A percentile compares a stretch with the other conserved stretches of the same genome.
These are phyloP conservation scores for Arctostaphylos glauca DNA, from an alignment of 148 eudicot genomes.

Conservation along the genomic window DNA sequence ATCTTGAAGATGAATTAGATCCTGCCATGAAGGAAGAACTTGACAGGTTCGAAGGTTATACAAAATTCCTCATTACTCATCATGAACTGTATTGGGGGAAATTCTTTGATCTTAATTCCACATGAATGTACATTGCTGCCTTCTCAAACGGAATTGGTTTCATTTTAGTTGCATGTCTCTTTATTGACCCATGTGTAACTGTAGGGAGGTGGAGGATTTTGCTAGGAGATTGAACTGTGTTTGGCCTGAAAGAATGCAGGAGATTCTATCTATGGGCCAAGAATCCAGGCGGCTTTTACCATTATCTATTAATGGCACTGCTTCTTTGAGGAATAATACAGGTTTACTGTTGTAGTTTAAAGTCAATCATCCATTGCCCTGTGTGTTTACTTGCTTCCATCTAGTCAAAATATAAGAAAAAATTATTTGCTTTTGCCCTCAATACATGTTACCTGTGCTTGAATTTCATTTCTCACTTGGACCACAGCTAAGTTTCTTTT, in stretches of 20 bases:
- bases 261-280: constrained; percentile 51
- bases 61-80: neutral
- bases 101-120: neutral
- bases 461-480: neutral
- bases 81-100: neutral
- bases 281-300: constrained; percentile 44
- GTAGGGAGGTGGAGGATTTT: constrained; percentile 57
- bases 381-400: neutral
- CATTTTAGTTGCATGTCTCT: neutral
- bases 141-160: neutral
- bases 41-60: constrained; percentile 51
- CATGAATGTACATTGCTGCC: neutral
- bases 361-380: neutral
- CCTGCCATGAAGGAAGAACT: constrained; percentile 81
- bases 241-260: constrained; percentile 85
- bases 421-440: neutral
- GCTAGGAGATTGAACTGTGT: constrained; percentile 76
- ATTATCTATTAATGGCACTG: constrained; percentile 36
- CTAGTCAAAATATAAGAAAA: neutral
- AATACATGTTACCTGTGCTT: neutral
- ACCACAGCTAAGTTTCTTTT: neutral
- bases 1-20: constrained; percentile 76
- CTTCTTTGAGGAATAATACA: constrained; percentile 40
- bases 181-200: constrained; percentile 14
- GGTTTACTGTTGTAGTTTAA: constrained; percentile 23